Percentiles rank a stretch among this genome's conserved stretches.
Evolutionary conservation across 2,329 filamentous ascomycete species (phyloP).

Genomic region (Epichloe coenophiala): DNA sequence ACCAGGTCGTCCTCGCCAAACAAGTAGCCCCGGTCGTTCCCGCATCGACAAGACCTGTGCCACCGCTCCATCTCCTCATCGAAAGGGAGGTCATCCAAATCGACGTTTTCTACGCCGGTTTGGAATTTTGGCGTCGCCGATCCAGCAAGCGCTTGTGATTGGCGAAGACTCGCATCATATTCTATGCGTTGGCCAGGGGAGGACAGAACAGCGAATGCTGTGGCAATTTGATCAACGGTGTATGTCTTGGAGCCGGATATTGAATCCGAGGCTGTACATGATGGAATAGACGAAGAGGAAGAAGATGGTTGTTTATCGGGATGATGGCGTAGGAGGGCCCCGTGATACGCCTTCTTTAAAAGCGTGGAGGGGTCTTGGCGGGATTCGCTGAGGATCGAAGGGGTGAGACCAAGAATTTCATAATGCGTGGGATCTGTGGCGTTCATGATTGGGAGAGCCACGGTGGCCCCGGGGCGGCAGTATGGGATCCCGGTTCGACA

Average conservation of each 20-base stretch:
- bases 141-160: constrained; percentile 9
- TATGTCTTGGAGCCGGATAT: constrained; percentile 16
- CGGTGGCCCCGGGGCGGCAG: too few relatives aligned
- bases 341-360: constrained; percentile 50
- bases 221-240: constrained; percentile 50
- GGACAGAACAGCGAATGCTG: constrained; percentile 44
- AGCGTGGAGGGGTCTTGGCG: constrained; percentile 29
- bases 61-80: constrained; percentile 36
- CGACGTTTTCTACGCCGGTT: constrained; percentile 49
- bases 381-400: constrained; percentile 29
- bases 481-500: background rate
- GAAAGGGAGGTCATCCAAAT: constrained; percentile 49
- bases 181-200: constrained; percentile 31
- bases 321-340: constrained; percentile 51
- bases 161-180: constrained; percentile 39
- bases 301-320: constrained; percentile 38
- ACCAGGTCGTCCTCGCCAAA: constrained; percentile 47
- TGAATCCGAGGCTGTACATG: background rate
- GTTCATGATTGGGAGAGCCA: background rate
- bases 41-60: constrained; percentile 49
- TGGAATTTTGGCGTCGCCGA: constrained; percentile 23
- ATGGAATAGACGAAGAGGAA: constrained; percentile 1
- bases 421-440: constrained; percentile 36
- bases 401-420: constrained; percentile 43
- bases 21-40: constrained; percentile 46